Evolutionary conservation across 495 filamentous ascomycete species (phyloP).

Genomic region (Neurospora cerealis): DNA sequence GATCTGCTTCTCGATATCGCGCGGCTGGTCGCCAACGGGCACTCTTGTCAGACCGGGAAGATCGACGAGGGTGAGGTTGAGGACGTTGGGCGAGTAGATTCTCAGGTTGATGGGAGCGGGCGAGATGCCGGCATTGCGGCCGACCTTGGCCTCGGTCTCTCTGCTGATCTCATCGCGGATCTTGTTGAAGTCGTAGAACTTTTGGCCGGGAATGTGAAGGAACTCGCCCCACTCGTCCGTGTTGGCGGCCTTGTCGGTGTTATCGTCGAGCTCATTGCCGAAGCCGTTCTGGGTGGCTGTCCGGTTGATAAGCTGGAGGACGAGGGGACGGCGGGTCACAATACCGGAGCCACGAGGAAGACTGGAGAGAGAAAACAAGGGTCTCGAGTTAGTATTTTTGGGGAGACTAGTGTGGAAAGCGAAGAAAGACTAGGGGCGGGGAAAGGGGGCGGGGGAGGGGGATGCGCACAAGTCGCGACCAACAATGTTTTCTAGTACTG

Average conservation of each 20-base stretch:
- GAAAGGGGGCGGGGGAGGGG: constrained; percentile 2
- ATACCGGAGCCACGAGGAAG: constrained; percentile 97
- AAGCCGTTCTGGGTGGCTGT: constrained; percentile 62
- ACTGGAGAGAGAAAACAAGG: constrained; percentile 36
- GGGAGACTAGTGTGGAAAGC: background rate
- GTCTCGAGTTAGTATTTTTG: constrained; percentile 5
- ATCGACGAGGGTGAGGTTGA: constrained; percentile 96
- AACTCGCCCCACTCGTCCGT: constrained; percentile 98
- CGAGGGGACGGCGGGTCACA: constrained; percentile 89
- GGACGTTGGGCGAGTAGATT: constrained; percentile 96
- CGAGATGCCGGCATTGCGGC: constrained; percentile 92
- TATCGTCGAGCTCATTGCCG: constrained; percentile 54
- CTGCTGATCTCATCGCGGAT: constrained; percentile 96
- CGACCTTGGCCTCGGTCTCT: constrained; percentile 95
- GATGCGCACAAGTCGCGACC: constrained; percentile 87
- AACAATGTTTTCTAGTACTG: constrained; percentile 99
- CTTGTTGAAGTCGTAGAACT: constrained; percentile 98
- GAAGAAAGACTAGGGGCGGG: constrained; percentile 3
- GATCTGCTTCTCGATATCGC: constrained; percentile 97
- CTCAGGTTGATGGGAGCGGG: constrained; percentile 92
- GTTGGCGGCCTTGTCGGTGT: constrained; percentile 73
- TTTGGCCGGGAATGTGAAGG: constrained; percentile 94
- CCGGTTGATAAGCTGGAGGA: constrained; percentile 96
- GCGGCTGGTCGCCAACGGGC: constrained; percentile 94
- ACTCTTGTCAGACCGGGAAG: constrained; percentile 96